Base-by-base conservation (phyloP, 495 filamentous ascomycete species). In the Aspergillus avenaceus region DNA sequence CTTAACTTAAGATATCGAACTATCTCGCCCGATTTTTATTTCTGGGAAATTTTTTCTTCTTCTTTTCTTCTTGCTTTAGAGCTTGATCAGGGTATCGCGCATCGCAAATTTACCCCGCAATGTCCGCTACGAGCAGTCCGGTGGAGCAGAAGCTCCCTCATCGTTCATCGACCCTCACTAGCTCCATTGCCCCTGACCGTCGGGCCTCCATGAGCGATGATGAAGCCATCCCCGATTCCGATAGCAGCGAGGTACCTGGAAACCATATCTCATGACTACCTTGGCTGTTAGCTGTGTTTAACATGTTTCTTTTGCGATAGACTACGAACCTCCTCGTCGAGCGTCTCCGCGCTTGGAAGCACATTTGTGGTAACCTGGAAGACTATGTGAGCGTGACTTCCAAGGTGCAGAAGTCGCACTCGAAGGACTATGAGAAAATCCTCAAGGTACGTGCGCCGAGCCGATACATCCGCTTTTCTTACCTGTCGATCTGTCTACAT, bases 391-490 rank as follows among this genome's bases (percentile, higher is more conserved):
- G 71, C 31, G 82, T 84, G 9, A 88, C 86, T 19, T 90, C 95
- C 63, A 96, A 90, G 74, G 71, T 88, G 31, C 81, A 96, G 55
- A 88, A 84, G 66, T 78, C 80, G 12, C 84, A 95, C 53, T 83
- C 88, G 24, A 97, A 97, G 75, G 93, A 97, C 63, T 93, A 95
- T 59, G 91, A 97, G 77, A 92, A 86, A 69, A 83, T 96, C 22
- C 67, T 97, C 56, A 97, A 97, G 83, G 87, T 90, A 44, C 22
- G 69, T 49, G 18, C 8, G 21, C n/a, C 28, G 21, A 21, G 12
- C n/a, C n/a, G n/a, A n/a, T n/a, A n/a, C n/a, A n/a, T n/a, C n/a
- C n/a, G n/a, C n/a, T n/a, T 29, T 37, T 40, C n/a, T 34, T 28
- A 12, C 16, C 7, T 14, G 25, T 27, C 8, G n/a, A 31, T 31